Conservation (phyloP, 176 grass and related monocot genomes). For the Areca catechu region DNA sequence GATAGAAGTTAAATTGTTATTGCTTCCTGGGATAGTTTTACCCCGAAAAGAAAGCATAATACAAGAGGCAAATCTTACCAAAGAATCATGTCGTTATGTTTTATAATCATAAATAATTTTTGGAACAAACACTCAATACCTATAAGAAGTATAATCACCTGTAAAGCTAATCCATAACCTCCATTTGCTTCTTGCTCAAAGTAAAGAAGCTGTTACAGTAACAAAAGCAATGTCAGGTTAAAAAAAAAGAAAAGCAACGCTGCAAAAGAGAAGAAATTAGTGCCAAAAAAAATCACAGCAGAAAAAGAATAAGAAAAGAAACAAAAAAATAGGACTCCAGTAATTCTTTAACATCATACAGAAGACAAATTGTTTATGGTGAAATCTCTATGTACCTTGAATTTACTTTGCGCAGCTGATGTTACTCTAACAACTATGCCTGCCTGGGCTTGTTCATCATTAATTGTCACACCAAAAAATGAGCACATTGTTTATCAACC, state of each 20-base stretch:
- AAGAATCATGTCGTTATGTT: too few relatives aligned
- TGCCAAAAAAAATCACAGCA: slow-evolving; percentile 2
- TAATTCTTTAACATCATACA: too few relatives aligned
- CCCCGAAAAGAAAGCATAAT: too few relatives aligned
- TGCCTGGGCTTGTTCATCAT: slow-evolving; percentile 82
- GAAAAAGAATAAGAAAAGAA: slow-evolving; percentile 18
- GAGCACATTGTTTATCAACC: slow-evolving; percentile 98
- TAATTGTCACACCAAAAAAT: slow-evolving; percentile 99
- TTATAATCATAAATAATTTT: background rate
- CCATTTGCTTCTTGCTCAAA: slow-evolving; percentile 89
- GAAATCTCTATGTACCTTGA: slow-evolving; percentile 54
- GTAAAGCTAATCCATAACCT: slow-evolving; percentile 89
- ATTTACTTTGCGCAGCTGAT: slow-evolving; percentile 92
- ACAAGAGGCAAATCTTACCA: too few relatives aligned
- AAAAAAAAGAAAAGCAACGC: background rate
- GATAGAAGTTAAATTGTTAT: too few relatives aligned
- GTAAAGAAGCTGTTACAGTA: slow-evolving; percentile 69
- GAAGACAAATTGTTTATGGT: background rate
- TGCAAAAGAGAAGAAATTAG: too few relatives aligned
- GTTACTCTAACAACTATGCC: slow-evolving; percentile 85
- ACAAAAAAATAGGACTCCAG: slow-evolving; percentile 1
- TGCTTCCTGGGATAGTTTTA: too few relatives aligned
- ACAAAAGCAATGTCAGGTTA: slow-evolving; percentile 10
- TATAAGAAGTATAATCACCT: slow-evolving; percentile 44
- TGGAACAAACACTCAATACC: slow-evolving; percentile 5